A percentile compares a stretch with the other conserved stretches of the same genome.
Conservation (phyloP, 75 land plant genomes). For the Larix kaempferi region DNA sequence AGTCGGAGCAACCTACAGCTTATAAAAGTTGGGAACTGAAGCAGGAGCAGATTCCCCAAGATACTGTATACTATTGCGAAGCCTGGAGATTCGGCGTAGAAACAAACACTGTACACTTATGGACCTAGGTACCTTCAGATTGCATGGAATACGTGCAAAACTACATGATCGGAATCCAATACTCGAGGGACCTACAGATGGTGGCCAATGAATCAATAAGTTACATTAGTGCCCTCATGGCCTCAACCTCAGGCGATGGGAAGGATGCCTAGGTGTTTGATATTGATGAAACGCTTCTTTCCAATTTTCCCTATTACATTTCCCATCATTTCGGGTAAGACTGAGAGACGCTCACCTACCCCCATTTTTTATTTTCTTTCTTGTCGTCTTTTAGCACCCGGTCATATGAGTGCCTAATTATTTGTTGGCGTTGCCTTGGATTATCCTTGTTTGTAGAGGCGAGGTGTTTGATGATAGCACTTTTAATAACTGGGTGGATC, state of each 20-base stretch:
- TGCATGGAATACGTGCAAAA: conserved; percentile 42
- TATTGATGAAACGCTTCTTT: conserved; percentile 78
- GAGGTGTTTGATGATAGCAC: conserved; percentile 39
- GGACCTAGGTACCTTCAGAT: conserved; percentile 45
- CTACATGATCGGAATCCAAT: conserved; percentile 55
- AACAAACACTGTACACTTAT: conserved; percentile 42
- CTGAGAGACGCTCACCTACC: too few relatives aligned
- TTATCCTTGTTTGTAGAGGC: conserved; percentile 25
- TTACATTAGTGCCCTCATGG: conserved; percentile 22
- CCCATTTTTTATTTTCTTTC: not conserved
- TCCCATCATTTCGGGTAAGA: conserved; percentile 44
- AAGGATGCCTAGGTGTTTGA: conserved; percentile 81
- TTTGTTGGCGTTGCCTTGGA: not conserved
- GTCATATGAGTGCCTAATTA: not conserved
- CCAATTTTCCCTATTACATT: conserved; percentile 72
- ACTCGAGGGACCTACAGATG: conserved; percentile 39
- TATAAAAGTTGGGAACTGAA: not conserved
- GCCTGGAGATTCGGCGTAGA: conserved; percentile 56
- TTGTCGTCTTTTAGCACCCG: not conserved
- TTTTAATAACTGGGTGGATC: conserved; percentile 72
- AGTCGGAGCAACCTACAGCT: not conserved
- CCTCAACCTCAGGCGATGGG: conserved; percentile 27
- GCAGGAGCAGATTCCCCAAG: not conserved
- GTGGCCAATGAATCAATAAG: conserved; percentile 28
- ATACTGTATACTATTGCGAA: conserved; percentile 2